Percentiles rank a stretch among this genome's conserved stretches.
Conservation (phyloP, 2,329 filamentous ascomycete genomes). For the Cladosporium colombiae region DNA sequence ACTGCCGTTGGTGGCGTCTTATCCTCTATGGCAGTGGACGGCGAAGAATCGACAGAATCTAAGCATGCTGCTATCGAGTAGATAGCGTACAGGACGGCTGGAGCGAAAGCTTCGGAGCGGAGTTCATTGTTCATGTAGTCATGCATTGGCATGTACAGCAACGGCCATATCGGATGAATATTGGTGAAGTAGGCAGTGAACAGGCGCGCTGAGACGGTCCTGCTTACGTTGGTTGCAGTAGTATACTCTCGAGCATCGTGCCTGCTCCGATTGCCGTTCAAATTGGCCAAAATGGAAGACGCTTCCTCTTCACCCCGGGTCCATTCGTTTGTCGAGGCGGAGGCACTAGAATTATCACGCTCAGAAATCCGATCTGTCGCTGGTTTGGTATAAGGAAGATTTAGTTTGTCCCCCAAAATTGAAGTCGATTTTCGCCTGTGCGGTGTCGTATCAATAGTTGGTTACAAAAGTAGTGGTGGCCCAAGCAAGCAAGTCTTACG, state of each 20-base stretch:
- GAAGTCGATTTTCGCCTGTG: background rate
- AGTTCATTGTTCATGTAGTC: constrained; percentile 7
- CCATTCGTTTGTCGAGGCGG: constrained; percentile 3
- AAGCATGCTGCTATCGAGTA: constrained; percentile 16
- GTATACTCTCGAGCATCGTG: background rate
- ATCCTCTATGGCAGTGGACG: background rate
- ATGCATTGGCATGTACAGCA: constrained; percentile 15
- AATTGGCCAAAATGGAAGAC: background rate
- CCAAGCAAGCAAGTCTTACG: background rate
- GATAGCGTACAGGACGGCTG: constrained; percentile 12
- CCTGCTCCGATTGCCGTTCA: background rate
- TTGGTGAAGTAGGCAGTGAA: constrained; percentile 16
- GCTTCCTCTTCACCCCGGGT: background rate
- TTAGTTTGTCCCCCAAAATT: background rate
- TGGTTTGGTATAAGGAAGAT: background rate
- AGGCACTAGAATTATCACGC: background rate
- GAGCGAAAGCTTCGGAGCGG: constrained; percentile 6
- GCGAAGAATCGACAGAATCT: background rate
- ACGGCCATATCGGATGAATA: constrained; percentile 16
- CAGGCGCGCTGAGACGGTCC: background rate
- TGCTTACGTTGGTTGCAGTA: constrained; percentile 1
- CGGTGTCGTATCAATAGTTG: background rate
- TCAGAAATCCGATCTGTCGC: background rate
- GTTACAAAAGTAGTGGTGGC: background rate
- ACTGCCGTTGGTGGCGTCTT: constrained; percentile 4